Base-by-base conservation (phyloP, 805 yeast genomes). In the Saturnispora besseyi region DNA sequence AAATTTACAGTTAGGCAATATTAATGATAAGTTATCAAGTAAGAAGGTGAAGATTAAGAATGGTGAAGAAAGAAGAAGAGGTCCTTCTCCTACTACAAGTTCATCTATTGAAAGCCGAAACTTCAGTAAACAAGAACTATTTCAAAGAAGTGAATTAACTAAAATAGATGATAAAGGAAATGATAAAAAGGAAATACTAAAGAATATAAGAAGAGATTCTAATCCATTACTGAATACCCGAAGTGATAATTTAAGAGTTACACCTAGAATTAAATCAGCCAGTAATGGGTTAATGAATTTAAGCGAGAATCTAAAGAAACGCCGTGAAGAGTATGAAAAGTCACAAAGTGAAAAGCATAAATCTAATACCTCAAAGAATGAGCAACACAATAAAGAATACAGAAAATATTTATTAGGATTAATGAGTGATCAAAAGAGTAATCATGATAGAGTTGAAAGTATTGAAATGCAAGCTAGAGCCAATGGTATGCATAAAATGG, bases 401-500 rank as follows among this genome's bases (percentile, higher is more conserved):
- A 15, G 40, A 22, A 36, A 36, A 22, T 36, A 36, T 36, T 36
- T 36, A 36, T 36, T 36, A 18, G 40, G 40, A 8, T 36, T 36
- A 12, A 36, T 36, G 40, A 36, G 40, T 36, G 40, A 36, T 10
- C 40, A 36, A 36, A 36, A 38, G 42, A 38, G 30, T 9, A 24
- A 24, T 38, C 31, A 12, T 22, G 42, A 38, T 38, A 36, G 40
- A 36, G 42, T 38, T 11, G 42, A 38, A 38, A 38, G 42, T 12
- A 38, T 43, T 31, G 45, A 29, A 28, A 32, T 24, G 36, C 26
- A 43, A 15, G 45, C 45, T 9, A 31, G 45, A n/a, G 36, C 45
- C n/a, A 43, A 43, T 12, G 36, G 36, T 18, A 22, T 43, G 13
- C 28, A 30, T 30, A 18, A 43, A n/a, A 24, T 43, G 26, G 45